phyloP scores from a whole-genome alignment of 192 early-diverging fungal genomes.

The Kickxella alabastrina region DNA sequence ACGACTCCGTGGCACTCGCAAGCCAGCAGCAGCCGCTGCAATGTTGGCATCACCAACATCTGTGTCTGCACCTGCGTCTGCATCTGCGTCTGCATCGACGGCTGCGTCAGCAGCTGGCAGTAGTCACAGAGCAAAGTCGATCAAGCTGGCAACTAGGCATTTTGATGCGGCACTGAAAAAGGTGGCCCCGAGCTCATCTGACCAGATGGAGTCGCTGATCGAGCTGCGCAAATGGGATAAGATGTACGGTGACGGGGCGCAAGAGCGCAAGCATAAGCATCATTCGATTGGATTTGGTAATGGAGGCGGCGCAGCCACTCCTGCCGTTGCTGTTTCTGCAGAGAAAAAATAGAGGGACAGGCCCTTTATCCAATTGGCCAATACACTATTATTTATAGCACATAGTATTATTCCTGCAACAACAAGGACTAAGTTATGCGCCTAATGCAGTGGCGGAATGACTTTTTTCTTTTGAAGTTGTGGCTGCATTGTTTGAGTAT shows the following conservation, averaged over 20 bases:
- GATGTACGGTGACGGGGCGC: constrained; percentile 76
- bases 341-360: neutral
- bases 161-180: constrained; percentile 83
- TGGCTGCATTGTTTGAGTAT: too few species aligned
- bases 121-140: constrained; percentile 4
- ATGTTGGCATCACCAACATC: too few species aligned
- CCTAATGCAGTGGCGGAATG: too few species aligned
- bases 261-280: constrained; percentile 39
- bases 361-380: too few species aligned
- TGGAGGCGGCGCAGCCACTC: constrained; percentile 4
- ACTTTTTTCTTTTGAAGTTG: too few species aligned
- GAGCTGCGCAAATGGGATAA: constrained; percentile 91
- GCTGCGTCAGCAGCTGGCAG: neutral
- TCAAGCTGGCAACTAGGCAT: constrained; percentile 53
- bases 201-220: constrained; percentile 83
- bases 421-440: neutral
- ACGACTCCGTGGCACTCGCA: constrained; percentile 23
- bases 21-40: constrained; percentile 12
- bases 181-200: constrained; percentile 81
- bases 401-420: neutral
- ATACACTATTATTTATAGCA: neutral
- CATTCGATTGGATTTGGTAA: constrained; percentile 35
- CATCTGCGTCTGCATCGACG: too few species aligned
- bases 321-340: neutral
- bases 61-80: too few species aligned